phyloP scores from a whole-genome alignment of 768 basidiomycete genomes.

The Tulasnella sp. region DNA sequence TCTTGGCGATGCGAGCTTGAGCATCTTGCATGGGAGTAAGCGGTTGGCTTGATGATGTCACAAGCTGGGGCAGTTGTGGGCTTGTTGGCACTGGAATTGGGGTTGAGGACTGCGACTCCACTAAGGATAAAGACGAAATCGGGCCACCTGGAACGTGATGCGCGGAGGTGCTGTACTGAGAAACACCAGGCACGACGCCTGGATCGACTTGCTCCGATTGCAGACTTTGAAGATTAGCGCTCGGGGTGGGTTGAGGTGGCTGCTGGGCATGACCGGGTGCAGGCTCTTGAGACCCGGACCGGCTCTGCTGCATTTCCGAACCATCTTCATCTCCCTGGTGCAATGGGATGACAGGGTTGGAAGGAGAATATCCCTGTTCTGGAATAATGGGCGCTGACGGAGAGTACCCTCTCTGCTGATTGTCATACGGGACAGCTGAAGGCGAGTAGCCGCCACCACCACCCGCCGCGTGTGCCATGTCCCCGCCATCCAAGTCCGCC shows the following conservation, averaged over 20 bases:
- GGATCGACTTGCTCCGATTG: background rate
- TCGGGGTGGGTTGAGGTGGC: background rate
- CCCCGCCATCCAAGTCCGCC: slow-evolving; percentile 13
- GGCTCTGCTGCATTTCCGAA: slow-evolving; percentile 26
- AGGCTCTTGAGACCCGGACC: background rate
- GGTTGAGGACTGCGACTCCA: background rate
- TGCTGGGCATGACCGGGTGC: background rate
- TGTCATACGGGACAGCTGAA: slow-evolving; percentile 24
- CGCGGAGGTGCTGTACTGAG: background rate
- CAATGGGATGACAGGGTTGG: slow-evolving; percentile 14
- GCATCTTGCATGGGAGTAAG: slow-evolving; percentile 50
- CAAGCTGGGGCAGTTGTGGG: slow-evolving; percentile 12
- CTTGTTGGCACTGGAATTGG: slow-evolving; percentile 9
- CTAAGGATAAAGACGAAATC: background rate
- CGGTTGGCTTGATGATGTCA: slow-evolving; percentile 5
- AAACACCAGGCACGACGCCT: background rate
- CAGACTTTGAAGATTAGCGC: background rate
- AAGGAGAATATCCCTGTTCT: slow-evolving; percentile 29
- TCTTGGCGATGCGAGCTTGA: slow-evolving; percentile 63
- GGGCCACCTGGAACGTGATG: background rate
- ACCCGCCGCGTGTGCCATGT: background rate
- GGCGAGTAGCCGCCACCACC: slow-evolving; percentile 31
- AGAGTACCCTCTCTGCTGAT: slow-evolving; percentile 23
- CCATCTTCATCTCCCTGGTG: slow-evolving; percentile 10
- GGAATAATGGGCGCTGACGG: slow-evolving; percentile 28